phyloP scores from a whole-genome alignment of 1,139 yeast genomes.

The Pichia sp. region DNA sequence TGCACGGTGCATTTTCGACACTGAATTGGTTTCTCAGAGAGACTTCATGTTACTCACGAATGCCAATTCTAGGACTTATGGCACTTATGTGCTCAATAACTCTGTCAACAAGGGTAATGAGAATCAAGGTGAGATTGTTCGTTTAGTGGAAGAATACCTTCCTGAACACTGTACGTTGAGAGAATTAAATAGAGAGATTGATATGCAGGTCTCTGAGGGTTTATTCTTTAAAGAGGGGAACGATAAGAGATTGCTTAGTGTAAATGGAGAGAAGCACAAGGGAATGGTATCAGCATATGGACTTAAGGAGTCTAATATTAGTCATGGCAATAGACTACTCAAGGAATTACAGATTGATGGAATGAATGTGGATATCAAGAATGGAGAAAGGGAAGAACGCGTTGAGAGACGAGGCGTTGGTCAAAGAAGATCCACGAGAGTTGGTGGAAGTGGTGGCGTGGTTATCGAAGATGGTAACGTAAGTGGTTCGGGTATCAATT shows the following conservation, averaged over 20 bases:
- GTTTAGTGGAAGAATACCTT: constrained; percentile 13
- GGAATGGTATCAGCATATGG: constrained; percentile 9
- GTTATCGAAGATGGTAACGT: not conserved
- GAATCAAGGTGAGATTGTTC: constrained; percentile 17
- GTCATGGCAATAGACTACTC: constrained; percentile 6
- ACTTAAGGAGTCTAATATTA: constrained; percentile 5
- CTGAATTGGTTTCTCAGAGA: constrained; percentile 3
- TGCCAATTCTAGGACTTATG: constrained; percentile 21
- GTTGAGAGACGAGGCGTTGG: constrained; percentile 6
- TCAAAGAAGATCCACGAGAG: constrained; percentile 1
- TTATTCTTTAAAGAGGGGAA: constrained; percentile 6
- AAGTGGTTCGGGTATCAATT: constrained; percentile 1
- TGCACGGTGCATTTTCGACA: no score
- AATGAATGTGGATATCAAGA: constrained; percentile 9
- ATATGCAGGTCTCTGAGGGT: not conserved
- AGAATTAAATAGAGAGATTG: constrained; percentile 8
- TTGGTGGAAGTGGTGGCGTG: not conserved
- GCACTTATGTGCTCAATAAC: constrained; percentile 19
- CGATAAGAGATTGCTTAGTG: constrained; percentile 1
- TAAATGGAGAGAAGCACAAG: constrained; percentile 8
- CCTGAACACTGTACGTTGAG: constrained; percentile 10
- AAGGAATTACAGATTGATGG: constrained; percentile 13
- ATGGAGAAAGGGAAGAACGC: constrained; percentile 4
- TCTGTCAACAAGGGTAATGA: constrained; percentile 17
- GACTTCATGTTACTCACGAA: constrained; percentile 19